phyloP scores from a whole-genome alignment of 2,329 filamentous ascomycete genomes.

The Alternaria burnsii region DNA sequence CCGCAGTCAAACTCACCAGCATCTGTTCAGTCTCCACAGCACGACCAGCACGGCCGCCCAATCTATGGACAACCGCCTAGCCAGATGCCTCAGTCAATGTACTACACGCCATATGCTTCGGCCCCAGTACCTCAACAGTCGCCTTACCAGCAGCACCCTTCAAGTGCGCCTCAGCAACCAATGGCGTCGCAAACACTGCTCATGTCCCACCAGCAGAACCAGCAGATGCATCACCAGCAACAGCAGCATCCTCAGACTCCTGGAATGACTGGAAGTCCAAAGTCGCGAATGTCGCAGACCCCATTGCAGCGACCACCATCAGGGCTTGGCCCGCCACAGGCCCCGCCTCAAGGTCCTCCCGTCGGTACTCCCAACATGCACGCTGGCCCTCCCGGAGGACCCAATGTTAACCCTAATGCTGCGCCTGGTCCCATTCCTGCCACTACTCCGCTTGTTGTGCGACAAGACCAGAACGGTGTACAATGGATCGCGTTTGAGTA shows the following conservation, averaged over 20 bases:
- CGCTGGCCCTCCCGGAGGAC: slow-evolving; percentile 46
- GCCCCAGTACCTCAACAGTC: slow-evolving; percentile 62
- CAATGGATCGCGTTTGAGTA: slow-evolving; percentile 99
- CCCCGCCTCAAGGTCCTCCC: slow-evolving; percentile 51
- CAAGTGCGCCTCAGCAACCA: slow-evolving; percentile 64
- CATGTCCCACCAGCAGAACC: slow-evolving; percentile 61
- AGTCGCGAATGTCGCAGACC: slow-evolving; percentile 57
- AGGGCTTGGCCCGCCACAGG: slow-evolving; percentile 53
- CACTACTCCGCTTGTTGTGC: slow-evolving; percentile 90
- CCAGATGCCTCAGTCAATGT: slow-evolving; percentile 85
- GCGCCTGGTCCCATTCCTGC: slow-evolving; percentile 96
- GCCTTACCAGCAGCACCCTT: slow-evolving; percentile 65
- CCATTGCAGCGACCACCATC: slow-evolving; percentile 67
- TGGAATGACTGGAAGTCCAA: slow-evolving; percentile 70
- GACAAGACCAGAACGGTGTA: slow-evolving; percentile 94
- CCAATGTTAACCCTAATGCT: slow-evolving; percentile 82
- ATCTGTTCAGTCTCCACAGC: slow-evolving; percentile 89
- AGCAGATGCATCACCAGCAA: slow-evolving; percentile 50
- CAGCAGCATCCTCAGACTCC: slow-evolving; percentile 59
- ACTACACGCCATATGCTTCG: slow-evolving; percentile 67
- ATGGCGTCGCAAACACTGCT: slow-evolving; percentile 59
- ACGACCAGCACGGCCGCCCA: slow-evolving; percentile 84
- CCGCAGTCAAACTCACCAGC: slow-evolving; percentile 95
- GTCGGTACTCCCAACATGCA: slow-evolving; percentile 54
- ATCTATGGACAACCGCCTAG: slow-evolving; percentile 83